A percentile compares a stretch with the other conserved stretches of the same genome.
Evolutionary conservation across 768 basidiomycete species (phyloP).

Genomic region (Suillus plorans): DNA sequence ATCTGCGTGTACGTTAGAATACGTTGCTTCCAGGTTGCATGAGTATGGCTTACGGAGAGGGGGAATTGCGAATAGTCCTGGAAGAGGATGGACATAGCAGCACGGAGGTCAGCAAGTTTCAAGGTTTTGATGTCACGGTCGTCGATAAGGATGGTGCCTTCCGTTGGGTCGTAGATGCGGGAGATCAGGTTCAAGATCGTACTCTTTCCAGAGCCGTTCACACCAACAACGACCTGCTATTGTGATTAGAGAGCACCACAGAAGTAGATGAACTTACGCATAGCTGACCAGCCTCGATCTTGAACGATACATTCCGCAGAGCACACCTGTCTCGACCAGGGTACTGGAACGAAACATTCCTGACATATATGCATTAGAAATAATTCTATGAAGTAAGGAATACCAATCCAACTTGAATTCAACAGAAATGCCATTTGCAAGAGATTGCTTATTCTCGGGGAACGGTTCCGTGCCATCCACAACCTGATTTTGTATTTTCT

Average conservation of each 20-base stretch:
- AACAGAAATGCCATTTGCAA: slow-evolving; percentile 50
- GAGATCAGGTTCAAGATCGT: slow-evolving; percentile 30
- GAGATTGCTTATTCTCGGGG: slow-evolving; percentile 46
- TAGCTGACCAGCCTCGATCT: slow-evolving; percentile 65
- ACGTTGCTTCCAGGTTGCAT: neutral
- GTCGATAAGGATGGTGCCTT: slow-evolving; percentile 68
- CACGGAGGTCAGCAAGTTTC: slow-evolving; percentile 60
- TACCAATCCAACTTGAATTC: slow-evolving; percentile 48
- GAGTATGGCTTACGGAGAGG: slow-evolving; percentile 52
- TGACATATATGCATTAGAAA: slow-evolving; percentile 20
- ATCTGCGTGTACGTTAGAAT: slow-evolving; percentile 43
- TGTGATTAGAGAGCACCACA: neutral
- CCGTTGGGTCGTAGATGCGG: slow-evolving; percentile 66
- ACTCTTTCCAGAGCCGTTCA: slow-evolving; percentile 79
- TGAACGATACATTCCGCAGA: slow-evolving; percentile 65
- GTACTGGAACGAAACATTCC: slow-evolving; percentile 73
- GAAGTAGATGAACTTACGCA: slow-evolving; percentile 49
- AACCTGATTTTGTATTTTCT: slow-evolving; percentile 57
- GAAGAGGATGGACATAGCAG: slow-evolving; percentile 70
- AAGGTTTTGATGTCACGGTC: slow-evolving; percentile 59
- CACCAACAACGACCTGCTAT: slow-evolving; percentile 68
- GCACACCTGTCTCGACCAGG: slow-evolving; percentile 53
- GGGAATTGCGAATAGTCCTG: slow-evolving; percentile 84
- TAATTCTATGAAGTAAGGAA: slow-evolving; percentile 10
- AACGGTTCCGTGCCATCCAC: slow-evolving; percentile 49